Conservation (phyloP, 2,329 filamentous ascomycete genomes). For the Cercospora citrullina region DNA sequence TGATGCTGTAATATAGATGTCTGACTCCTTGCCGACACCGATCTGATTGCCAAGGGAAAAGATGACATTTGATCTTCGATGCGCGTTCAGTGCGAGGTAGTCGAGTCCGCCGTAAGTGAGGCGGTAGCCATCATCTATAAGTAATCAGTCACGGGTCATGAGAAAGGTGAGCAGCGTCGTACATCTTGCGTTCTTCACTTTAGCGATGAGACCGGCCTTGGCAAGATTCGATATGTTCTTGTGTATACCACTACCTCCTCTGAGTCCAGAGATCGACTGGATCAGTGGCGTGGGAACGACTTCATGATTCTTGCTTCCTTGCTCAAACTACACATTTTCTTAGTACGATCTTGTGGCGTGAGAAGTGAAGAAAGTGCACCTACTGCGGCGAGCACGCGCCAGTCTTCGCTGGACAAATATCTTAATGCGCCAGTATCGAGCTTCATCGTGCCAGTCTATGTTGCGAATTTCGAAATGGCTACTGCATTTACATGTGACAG, state of each 20-base stretch:
- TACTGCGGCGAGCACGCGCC: conserved; percentile 91
- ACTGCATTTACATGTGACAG: conserved; percentile 10
- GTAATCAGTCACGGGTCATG: not conserved
- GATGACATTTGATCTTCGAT: conserved; percentile 74
- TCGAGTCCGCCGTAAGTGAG: conserved; percentile 95
- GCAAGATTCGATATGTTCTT: conserved; percentile 86
- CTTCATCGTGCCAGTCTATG: conserved; percentile 64
- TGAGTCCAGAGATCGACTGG: conserved; percentile 75
- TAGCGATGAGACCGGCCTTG: conserved; percentile 87
- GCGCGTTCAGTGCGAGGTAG: conserved; percentile 91
- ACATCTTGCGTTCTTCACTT: conserved; percentile 90
- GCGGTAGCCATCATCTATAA: conserved; percentile 81
- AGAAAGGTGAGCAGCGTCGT: conserved; percentile 21
- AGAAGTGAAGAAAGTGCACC: conserved; percentile 36
- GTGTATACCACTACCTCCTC: conserved; percentile 73
- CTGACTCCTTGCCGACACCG: conserved; percentile 95
- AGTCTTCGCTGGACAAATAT: conserved; percentile 89
- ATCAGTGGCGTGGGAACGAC: conserved; percentile 90
- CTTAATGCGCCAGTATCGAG: conserved; percentile 92
- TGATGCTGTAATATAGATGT: conserved; percentile 91
- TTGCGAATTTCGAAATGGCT: not conserved
- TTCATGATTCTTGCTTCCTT: conserved; percentile 94
- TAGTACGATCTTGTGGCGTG: conserved; percentile 1
- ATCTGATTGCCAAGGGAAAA: conserved; percentile 95
- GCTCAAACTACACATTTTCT: conserved; percentile 68